Percentiles rank a stretch among this genome's conserved stretches.
Conservation (phyloP, 2,329 filamentous ascomycete species). For the Penicillium sp. region DNA sequence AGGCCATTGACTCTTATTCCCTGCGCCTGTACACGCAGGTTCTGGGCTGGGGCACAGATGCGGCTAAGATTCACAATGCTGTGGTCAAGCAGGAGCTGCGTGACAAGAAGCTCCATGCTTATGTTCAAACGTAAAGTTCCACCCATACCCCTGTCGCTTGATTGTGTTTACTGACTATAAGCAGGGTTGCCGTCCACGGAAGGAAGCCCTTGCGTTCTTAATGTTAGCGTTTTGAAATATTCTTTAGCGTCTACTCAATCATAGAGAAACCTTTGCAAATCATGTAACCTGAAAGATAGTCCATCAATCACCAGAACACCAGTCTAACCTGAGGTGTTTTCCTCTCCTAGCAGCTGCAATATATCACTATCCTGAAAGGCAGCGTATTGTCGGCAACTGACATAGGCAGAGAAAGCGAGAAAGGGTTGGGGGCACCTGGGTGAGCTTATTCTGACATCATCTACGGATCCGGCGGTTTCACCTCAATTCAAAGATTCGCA, state of each 20-base stretch:
- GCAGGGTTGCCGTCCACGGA: slow-evolving; percentile 18
- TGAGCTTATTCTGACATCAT: too few species aligned
- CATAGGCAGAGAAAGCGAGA: too few species aligned
- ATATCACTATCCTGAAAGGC: too few species aligned
- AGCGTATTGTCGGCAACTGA: too few species aligned
- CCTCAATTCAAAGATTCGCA: too few species aligned
- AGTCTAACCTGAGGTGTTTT: too few species aligned
- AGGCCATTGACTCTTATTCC: slow-evolving; percentile 23
- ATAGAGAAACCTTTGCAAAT: background rate
- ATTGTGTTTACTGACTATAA: slow-evolving; percentile 10
- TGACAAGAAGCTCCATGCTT: slow-evolving; percentile 19
- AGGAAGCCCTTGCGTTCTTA: slow-evolving; percentile 9
- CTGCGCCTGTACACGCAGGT: slow-evolving; percentile 22
- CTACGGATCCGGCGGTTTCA: too few species aligned
- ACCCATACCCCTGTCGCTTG: background rate
- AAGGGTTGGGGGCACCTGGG: too few species aligned
- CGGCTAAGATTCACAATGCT: slow-evolving; percentile 20
- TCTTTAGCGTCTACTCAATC: background rate
- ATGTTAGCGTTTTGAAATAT: background rate
- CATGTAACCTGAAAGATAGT: background rate
- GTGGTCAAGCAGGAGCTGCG: slow-evolving; percentile 18
- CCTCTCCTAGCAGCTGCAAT: too few species aligned
- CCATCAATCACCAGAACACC: too few species aligned
- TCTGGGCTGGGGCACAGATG: slow-evolving; percentile 18
- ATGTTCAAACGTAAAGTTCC: slow-evolving; percentile 20